Evolutionary conservation across 2,329 filamentous ascomycete genomes (phyloP), one percentile per base, ranked within the genome.

Genomic region (Trichoderma arundinaceum): DNA sequence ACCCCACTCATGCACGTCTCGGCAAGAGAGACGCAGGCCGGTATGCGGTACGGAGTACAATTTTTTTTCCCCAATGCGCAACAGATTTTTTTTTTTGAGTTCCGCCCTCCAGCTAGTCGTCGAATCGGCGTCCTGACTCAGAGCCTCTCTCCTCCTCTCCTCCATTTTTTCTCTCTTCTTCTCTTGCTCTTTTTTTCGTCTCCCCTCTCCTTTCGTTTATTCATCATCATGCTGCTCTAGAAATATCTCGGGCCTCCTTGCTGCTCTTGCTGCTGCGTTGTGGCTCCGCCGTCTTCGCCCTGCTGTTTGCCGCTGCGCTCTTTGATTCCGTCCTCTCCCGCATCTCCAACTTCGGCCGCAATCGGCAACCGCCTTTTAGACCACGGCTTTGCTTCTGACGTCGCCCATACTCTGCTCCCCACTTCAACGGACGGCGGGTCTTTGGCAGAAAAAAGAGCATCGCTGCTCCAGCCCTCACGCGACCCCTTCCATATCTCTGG

Each of bases 361-460:
- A 66, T 66, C 65, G 59, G 65, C 60, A 48, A 63, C 17, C 35
- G 35, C 33, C 32, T 39, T 51, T 39, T 57, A 44, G 52, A 48
- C 52, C 54, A 60, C 65, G 65, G 62, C 33, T 65, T 49, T 66
- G 53, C 41, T 41, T 67, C 65, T 67, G 65, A 66, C 64, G 64
- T 66, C 61, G 61, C 54, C 38, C 28, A 12, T n/a, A 19, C 57
- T 54, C 32, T 56, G 44, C 62, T 56, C 65, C 51, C 65, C 53
- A 53, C 62, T 44, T 38, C 32, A 53, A 53, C 52, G 46, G 48
- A 48, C 54, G 33, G 65, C 65, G 61, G 65, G 62, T 65, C 65
- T 65, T 61, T 60, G 48, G 53, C 53, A 60, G 53, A 65, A 67
- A 62, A 59, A 52, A 32, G 62, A 65, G 46, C 28, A 35, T 58